These are phyloP conservation scores for Lentinula guzmanii DNA, from an alignment of 768 basidiomycete species.

Conservation along the genomic window DNA sequence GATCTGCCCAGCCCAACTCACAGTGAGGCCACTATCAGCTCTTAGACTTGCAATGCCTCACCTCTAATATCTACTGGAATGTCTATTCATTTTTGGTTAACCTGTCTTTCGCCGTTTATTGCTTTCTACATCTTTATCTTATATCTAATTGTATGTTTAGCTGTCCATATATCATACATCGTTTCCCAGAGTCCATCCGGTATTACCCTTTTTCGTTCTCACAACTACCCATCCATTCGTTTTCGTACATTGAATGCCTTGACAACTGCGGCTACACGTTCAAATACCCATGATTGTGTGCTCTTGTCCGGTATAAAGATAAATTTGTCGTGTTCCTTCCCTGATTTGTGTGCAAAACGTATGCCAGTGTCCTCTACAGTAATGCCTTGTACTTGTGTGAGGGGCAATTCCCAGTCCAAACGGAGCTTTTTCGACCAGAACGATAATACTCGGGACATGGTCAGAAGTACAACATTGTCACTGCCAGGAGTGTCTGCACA, in stretches of 20 bases:
- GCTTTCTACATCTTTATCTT: constrained; percentile 1
- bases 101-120: neutral
- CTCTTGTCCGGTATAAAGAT: constrained; percentile 70
- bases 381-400: constrained; percentile 81
- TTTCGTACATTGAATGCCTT: constrained; percentile 69
- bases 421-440: constrained; percentile 83
- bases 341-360: constrained; percentile 75
- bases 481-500: constrained; percentile 64
- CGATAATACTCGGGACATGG: constrained; percentile 69
- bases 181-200: neutral
- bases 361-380: constrained; percentile 90
- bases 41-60: constrained; percentile 6
- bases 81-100: neutral
- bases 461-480: constrained; percentile 78
- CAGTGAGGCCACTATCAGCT: constrained; percentile 29
- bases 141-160: neutral
- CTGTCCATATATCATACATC: neutral
- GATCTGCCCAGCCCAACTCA: constrained; percentile 26
- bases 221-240: constrained; percentile 44
- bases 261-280: constrained; percentile 68
- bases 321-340: constrained; percentile 71
- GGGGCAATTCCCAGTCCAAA: constrained; percentile 88
- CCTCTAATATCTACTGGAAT: neutral
- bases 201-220: neutral
- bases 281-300: constrained; percentile 78